Evolutionary conservation across 441 rosid genomes (phyloP).

Genomic region (Bruguiera hainesii): DNA sequence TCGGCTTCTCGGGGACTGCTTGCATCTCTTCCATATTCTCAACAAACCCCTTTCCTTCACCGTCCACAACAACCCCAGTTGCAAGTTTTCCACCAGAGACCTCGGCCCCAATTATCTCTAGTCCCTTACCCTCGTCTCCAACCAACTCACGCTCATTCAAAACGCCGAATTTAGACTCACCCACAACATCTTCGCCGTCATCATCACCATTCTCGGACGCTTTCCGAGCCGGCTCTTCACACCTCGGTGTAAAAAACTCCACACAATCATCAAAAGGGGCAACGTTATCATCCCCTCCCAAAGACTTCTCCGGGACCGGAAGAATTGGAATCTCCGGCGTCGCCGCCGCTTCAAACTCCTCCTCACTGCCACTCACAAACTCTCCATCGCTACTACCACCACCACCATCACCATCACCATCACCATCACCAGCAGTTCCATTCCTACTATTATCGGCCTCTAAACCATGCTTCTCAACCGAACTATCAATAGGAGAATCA

Average conservation of each 20-base stretch:
- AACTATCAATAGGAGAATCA: conserved; percentile 23
- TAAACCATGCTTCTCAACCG: conserved; percentile 2
- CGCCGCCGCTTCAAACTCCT: conserved; percentile 25
- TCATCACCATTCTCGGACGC: conserved; percentile 18
- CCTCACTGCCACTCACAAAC: conserved; percentile 24
- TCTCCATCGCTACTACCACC: neutral
- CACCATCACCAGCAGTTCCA: no score
- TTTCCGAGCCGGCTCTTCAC: conserved; percentile 24
- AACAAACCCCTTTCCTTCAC: conserved; percentile 1
- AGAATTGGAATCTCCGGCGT: conserved; percentile 23
- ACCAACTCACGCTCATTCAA: conserved; percentile 22
- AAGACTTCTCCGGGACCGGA: conserved; percentile 8
- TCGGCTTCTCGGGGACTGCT: neutral
- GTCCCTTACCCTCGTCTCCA: conserved; percentile 22
- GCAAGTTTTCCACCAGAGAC: conserved; percentile 14
- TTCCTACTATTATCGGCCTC: conserved; percentile 8
- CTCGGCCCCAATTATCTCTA: conserved; percentile 5
- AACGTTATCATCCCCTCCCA: conserved; percentile 17
- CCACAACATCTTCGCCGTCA: conserved; percentile 21
- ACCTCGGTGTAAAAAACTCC: conserved; percentile 22
- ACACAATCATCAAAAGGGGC: conserved; percentile 21
- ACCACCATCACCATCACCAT: no score
- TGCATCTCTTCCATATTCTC: neutral
- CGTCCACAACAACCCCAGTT: conserved; percentile 6
- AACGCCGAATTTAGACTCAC: conserved; percentile 22